These are phyloP conservation scores for Pseudonitzschia pungens DNA, from an alignment of 108 stramenopile genomes.

Conservation along the genomic window DNA sequence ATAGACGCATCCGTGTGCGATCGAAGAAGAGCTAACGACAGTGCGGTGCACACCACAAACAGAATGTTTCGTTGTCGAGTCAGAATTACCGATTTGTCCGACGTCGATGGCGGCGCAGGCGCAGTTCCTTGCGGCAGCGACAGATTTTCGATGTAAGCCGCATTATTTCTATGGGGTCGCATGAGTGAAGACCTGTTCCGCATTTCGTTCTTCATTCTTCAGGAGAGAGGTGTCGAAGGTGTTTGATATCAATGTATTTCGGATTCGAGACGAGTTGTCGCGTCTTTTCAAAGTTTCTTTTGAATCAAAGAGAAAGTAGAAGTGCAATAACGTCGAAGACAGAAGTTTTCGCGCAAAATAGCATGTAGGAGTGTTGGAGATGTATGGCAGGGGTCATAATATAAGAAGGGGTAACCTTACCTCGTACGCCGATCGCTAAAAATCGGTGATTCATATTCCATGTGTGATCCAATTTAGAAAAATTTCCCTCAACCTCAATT, in stretches of 20 bases:
- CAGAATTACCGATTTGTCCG: neutral
- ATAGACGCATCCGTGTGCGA: neutral
- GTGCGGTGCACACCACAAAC: slow-evolving; percentile 1
- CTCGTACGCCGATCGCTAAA: no score
- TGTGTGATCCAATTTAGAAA: no score
- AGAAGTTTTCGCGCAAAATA: no score
- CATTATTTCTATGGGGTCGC: neutral
- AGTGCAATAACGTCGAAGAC: no score
- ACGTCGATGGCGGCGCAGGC: neutral
- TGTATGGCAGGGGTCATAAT: no score
- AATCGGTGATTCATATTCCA: no score
- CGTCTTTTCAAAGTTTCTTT: no score
- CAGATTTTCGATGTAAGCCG: neutral
- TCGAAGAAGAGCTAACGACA: neutral
- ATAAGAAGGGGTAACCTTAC: no score
- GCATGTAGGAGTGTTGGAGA: no score
- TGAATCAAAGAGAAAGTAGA: no score
- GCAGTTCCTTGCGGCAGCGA: neutral
- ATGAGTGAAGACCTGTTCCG: neutral
- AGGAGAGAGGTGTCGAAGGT: neutral
- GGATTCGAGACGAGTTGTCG: no score
- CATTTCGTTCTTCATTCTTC: neutral
- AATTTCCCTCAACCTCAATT: neutral
- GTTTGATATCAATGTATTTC: no score
- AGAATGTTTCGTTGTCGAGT: slow-evolving; percentile 7